Base-by-base conservation (phyloP, 768 basidiomycete genomes). In the Phylloporus sp. region DNA sequence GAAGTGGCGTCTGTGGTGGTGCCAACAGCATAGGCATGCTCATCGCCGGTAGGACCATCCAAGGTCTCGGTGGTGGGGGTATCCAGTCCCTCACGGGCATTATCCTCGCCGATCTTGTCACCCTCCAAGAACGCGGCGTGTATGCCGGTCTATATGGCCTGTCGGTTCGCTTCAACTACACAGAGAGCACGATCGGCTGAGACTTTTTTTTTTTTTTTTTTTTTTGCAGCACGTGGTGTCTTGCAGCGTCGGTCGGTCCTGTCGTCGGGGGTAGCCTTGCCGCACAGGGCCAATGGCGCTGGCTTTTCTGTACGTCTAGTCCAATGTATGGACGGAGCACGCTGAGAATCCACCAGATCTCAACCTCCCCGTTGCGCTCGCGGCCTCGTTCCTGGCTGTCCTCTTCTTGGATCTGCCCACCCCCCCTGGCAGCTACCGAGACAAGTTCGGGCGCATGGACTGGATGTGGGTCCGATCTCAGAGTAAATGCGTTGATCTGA, bases 41-140 rank as follows among this genome's bases (percentile, higher is more conserved):
- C 42, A 60, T 65, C 32, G 58, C 53, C 6, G 63, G 63, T 9
- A 55, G 63, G 23, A 59, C 66, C 6, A 43, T 72, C 26, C 71
- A 72, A 58, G 71, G 71, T 34, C 47, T 72, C 35, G 71, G 71
- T 2, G 66, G 68, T 7, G 73, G 73, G 6, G 70, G 70, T 7
- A 69, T 73, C 32, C 49, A 68, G 8, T 58, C 65, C 7, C 59
- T 72, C 36, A 62, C 70, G 4, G 69, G 73, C 38, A 73, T 76
- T 52, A 60, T 77, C 43, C 54, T 74, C 2, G 68, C 72, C n/a
- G 76, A 77, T 57, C 59, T 77, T 7, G 71, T 76, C 7, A 67
- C 76, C 13, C 67, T 77, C 9, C 59, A 64, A n/a, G 72, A 76
- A 49, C 70, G 76, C 6, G 76, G 75, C 8, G 27, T 59, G 6